Evolutionary conservation across 495 filamentous ascomycete species (phyloP).

Genomic region (Penicillium coprophilum): DNA sequence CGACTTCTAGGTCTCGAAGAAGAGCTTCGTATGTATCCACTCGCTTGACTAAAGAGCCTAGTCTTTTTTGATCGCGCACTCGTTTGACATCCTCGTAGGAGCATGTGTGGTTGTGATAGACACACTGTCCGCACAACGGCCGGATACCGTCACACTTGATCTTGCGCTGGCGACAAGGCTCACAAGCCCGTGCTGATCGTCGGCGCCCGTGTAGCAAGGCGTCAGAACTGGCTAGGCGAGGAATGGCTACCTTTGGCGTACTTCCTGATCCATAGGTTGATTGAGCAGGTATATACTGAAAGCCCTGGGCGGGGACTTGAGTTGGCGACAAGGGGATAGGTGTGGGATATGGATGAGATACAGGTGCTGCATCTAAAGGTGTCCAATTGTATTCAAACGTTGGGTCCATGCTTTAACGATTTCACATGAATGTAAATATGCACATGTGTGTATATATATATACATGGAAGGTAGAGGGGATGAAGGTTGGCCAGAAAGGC

Average conservation of each 20-base stretch:
- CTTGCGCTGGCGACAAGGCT: constrained; percentile 69
- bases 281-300: constrained; percentile 1
- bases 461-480: too few species aligned
- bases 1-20: constrained; percentile 36
- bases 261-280: not conserved
- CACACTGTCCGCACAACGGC: constrained; percentile 56
- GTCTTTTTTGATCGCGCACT: constrained; percentile 53
- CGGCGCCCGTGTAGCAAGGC: constrained; percentile 19
- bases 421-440: too few species aligned
- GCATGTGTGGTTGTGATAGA: constrained; percentile 48
- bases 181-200: constrained; percentile 60
- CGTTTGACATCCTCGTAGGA: constrained; percentile 58
- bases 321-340: not conserved
- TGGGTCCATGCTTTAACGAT: too few species aligned
- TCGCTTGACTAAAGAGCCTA: constrained; percentile 39
- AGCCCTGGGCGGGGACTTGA: not conserved
- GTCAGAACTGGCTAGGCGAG: constrained; percentile 19
- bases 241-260: constrained; percentile 36
- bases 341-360: constrained; percentile 2
- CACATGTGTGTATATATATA: too few species aligned
- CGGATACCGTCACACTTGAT: constrained; percentile 59
- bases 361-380: not conserved
- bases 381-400: not conserved
- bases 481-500: not conserved
- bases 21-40: constrained; percentile 49